Evolutionary conservation across 352 stramenopile species (phyloP), one percentile per base, ranked within the genome.

Genomic region (Pythium rhizo-oryzae): DNA sequence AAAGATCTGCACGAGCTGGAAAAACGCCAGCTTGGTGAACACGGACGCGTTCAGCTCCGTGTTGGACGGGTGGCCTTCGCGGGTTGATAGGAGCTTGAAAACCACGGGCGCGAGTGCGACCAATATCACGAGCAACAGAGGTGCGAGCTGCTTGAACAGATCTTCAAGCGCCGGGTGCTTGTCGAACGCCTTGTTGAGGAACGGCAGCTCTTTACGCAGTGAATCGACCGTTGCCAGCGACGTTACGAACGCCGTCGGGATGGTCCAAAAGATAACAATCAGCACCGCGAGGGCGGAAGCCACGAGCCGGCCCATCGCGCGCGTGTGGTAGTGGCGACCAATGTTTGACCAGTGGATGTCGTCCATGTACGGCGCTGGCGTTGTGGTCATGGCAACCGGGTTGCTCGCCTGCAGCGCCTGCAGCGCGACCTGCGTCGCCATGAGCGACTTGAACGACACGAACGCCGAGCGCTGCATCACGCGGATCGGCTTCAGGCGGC

Each of bases 221-320:
- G 82, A 90, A 54, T 92, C 85, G 25, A 93, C 78, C 4, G 77
- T 91, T 21, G 87, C 68, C 15, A 94, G 61, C 13, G 87, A 93
- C 9, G 85, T 79, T 11, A 94, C 82, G 25, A 93, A 91, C 1
- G 84, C 84, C 39, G 85, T 92, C 19, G 87, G 87, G 54, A 94
- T 90, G 4, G 87, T 94, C 85, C 87, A 94, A 62, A 94, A 94
- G 9, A 94, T 67, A 54, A 93, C 84, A 61, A 94, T 90, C 21
- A 50, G 60, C 0, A 75, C 75, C 9, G 87, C 92, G n/a, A 92
- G 59, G 21, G 81, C 50, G 8, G 74, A 62, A 7, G 87, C 89
- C 1, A 91, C 60, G 18, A 93, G 70, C 57, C 64, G 72, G 12
- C 84, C 78, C 21, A 89, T 69, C 0, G 76, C 67, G 18, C 82